Evolutionary conservation across 208 protist genomes (phyloP).

Genomic region (Jaenimonas drosophilae): DNA sequence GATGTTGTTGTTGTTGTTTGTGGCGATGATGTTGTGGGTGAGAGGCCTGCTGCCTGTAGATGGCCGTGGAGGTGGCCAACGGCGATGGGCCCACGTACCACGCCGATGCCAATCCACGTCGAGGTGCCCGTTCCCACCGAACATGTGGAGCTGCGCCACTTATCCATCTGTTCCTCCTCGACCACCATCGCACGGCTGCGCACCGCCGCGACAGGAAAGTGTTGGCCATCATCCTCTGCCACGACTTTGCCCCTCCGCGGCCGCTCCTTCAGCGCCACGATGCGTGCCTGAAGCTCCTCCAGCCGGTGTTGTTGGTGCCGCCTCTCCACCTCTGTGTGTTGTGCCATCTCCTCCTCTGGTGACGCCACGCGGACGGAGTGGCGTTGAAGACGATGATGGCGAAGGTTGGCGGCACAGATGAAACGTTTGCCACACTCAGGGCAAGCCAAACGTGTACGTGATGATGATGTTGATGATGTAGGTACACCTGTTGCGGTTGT

Average conservation of each 20-base stretch:
- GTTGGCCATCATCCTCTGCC: too few species aligned
- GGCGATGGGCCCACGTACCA: slow-evolving; percentile 14
- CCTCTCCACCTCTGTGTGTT: slow-evolving; percentile 1
- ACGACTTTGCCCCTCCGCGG: too few species aligned
- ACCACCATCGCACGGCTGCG: too few species aligned
- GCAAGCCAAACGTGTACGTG: too few species aligned
- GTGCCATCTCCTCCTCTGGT: slow-evolving; percentile 11
- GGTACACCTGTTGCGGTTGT: too few species aligned
- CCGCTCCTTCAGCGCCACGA: background rate
- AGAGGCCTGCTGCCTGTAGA: slow-evolving; percentile 3
- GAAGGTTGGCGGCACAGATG: slow-evolving; percentile 28
- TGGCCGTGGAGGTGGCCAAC: slow-evolving; percentile 14
- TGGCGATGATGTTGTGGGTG: too few species aligned
- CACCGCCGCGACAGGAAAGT: too few species aligned
- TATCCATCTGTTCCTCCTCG: background rate
- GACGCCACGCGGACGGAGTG: slow-evolving; percentile 26
- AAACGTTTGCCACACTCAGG: slow-evolving; percentile 68
- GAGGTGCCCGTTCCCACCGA: slow-evolving; percentile 21
- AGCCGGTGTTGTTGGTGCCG: background rate
- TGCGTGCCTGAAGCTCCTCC: background rate
- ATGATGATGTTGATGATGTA: too few species aligned
- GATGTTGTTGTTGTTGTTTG: too few species aligned
- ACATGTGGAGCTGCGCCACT: background rate
- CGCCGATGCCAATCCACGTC: slow-evolving; percentile 17
- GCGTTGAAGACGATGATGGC: slow-evolving; percentile 32